Base-by-base conservation (phyloP, 352 stramenopile species). In the Ophiocytium majus region DNA sequence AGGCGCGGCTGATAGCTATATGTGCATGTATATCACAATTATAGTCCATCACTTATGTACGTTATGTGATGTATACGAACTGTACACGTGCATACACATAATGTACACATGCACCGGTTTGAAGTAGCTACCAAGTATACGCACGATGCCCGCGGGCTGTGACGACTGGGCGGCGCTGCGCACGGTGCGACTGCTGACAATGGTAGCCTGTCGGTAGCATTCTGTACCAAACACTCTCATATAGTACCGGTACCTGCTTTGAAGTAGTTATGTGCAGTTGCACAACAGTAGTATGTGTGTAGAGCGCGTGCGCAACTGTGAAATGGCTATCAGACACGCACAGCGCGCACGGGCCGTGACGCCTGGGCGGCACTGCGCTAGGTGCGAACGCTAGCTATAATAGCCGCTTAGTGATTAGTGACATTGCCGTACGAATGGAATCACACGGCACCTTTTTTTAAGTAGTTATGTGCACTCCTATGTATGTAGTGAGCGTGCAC, bases 61-160 rank as follows among this genome's bases (percentile, higher is more conserved):
- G n/a, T 83, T n/a, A n/a, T n/a, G n/a, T n/a, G n/a, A n/a, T n/a
- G n/a, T n/a, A n/a, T n/a, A n/a, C n/a, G n/a, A n/a, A n/a, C n/a
- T n/a, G n/a, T n/a, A n/a, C n/a, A n/a, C n/a, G n/a, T n/a, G n/a
- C n/a, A n/a, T n/a, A n/a, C n/a, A n/a, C n/a, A n/a, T n/a, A n/a
- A n/a, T n/a, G n/a, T n/a, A n/a, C n/a, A n/a, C n/a, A n/a, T n/a
- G n/a, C n/a, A n/a, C n/a, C n/a, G n/a, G n/a, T n/a, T n/a, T n/a
- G n/a, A n/a, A n/a, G 88, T 14, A 90, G 91, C 32, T 93, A 92
- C 81, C 87, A 91, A n/a, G 85, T 93, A n/a, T n/a, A 36, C 80
- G 89, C 9, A 76, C 83, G 50, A 91, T 90, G 83, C 57, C 84
- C 63, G 37, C 82, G 34, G 91, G 91, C 0, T 32, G 87, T 10